Conservation (phyloP, 306 rosid genomes). For the Corylus avellana region DNA sequence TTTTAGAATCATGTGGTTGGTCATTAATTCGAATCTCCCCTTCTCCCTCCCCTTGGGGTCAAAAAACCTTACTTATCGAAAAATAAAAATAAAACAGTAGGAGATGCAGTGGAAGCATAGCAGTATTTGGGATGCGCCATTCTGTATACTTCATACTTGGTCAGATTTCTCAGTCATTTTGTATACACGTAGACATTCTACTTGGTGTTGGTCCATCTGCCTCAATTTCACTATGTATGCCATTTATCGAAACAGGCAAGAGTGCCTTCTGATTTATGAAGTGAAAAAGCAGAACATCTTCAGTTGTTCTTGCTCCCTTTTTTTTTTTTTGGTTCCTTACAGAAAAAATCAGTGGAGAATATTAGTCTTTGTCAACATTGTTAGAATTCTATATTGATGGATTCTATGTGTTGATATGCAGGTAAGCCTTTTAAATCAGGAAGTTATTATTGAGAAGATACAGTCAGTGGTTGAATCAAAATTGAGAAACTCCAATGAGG, state of each 20-base stretch:
- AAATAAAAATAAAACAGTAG: too few relatives aligned
- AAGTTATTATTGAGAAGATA: constrained; percentile 84
- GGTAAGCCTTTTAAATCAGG: constrained; percentile 94
- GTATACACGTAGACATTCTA: background rate
- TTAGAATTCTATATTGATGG: constrained; percentile 2
- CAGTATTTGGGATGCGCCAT: background rate
- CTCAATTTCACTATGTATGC: background rate
- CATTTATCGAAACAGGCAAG: background rate
- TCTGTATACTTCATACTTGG: background rate
- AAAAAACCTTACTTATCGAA: too few relatives aligned
- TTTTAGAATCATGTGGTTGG: too few relatives aligned
- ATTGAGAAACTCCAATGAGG: constrained; percentile 79
- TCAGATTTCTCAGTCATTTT: background rate
- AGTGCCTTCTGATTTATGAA: background rate
- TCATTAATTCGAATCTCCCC: too few relatives aligned
- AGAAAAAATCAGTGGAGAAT: background rate
- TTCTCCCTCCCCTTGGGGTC: too few relatives aligned
- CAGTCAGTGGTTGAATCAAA: constrained; percentile 77
- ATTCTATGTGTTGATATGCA: constrained; percentile 32
- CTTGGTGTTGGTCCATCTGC: background rate
- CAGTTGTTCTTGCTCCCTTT: background rate
- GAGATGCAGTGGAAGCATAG: background rate
- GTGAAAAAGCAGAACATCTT: background rate
- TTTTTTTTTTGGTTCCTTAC: background rate
- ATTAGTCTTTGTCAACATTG: constrained; percentile 4